Conservation (phyloP, 768 basidiomycete genomes). For the Termitomyces sp. region DNA sequence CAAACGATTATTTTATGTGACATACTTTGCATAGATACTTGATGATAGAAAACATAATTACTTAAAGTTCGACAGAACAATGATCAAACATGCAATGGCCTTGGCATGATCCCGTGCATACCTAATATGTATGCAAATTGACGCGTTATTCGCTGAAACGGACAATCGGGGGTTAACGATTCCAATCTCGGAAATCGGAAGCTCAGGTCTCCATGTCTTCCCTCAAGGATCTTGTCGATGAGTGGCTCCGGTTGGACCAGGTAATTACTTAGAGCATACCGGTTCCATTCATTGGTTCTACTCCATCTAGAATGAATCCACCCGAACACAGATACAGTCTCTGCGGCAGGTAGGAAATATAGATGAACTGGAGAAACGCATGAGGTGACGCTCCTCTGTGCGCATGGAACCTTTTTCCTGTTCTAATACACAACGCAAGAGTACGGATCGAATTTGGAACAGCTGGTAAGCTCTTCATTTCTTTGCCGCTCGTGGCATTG, state of each 20-base stretch:
- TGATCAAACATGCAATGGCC: not conserved
- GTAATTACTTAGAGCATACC: constrained; percentile 12
- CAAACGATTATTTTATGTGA: constrained; percentile 8
- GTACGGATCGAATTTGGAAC: constrained; percentile 83
- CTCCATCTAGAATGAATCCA: constrained; percentile 39
- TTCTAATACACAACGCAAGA: constrained; percentile 26
- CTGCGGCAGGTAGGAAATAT: constrained; percentile 38
- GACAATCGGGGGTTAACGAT: not conserved
- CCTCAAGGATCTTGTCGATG: constrained; percentile 33
- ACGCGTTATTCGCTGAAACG: not conserved
- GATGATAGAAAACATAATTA: constrained; percentile 6
- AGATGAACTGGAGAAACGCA: constrained; percentile 47
- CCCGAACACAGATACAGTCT: constrained; percentile 41
- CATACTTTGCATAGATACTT: constrained; percentile 10
- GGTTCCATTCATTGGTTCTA: not conserved
- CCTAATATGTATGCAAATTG: too few relatives aligned
- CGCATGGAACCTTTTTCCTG: not conserved
- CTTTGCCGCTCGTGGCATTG: not conserved
- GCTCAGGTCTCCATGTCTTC: constrained; percentile 11
- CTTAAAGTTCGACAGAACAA: not conserved
- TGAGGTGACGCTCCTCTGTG: constrained; percentile 35
- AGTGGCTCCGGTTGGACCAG: constrained; percentile 33
- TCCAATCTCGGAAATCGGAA: not conserved
- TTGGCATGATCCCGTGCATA: too few relatives aligned
- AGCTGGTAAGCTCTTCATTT: constrained; percentile 46